phyloP scores from a whole-genome alignment of 2,329 filamentous ascomycete genomes.

The Phoma herbarum region DNA sequence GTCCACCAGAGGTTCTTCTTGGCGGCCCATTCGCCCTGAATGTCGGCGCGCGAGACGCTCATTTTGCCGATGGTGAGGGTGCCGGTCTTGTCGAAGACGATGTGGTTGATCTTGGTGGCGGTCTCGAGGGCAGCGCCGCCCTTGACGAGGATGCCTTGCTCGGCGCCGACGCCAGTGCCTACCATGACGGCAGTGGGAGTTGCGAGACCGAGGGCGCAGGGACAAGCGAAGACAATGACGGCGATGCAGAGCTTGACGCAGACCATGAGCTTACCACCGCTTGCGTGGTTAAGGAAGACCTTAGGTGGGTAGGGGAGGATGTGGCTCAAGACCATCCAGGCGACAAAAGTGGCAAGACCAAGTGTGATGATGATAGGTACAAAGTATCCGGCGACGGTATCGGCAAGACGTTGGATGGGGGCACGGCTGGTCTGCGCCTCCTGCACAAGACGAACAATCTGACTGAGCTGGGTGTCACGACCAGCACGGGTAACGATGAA shows the following conservation, averaged over 20 bases:
- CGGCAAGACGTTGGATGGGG: slow-evolving; percentile 92
- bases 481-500: slow-evolving; percentile 92
- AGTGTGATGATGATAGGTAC: slow-evolving; percentile 88
- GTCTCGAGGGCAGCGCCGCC: slow-evolving; percentile 91
- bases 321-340: slow-evolving; percentile 96
- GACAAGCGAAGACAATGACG: slow-evolving; percentile 97
- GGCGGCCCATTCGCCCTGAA: slow-evolving; percentile 74
- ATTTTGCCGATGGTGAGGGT: slow-evolving; percentile 95
- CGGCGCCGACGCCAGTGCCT: slow-evolving; percentile 93
- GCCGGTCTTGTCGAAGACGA: slow-evolving; percentile 95
- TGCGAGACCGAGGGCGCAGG: slow-evolving; percentile 92
- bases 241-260: slow-evolving; percentile 98
- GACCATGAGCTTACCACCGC: slow-evolving; percentile 93
- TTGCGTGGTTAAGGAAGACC: slow-evolving; percentile 81
- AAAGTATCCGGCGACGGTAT: slow-evolving; percentile 91
- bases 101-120: slow-evolving; percentile 86
- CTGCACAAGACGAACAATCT: slow-evolving; percentile 98
- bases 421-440: slow-evolving; percentile 94
- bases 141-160: slow-evolving; percentile 97
- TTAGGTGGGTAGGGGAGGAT: slow-evolving; percentile 82
- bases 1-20: slow-evolving; percentile 88
- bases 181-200: slow-evolving; percentile 99
- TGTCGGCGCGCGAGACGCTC: slow-evolving; percentile 79
- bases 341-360: slow-evolving; percentile 83
- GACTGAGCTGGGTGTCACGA: slow-evolving; percentile 93